phyloP scores from a whole-genome alignment of 192 early-diverging fungal genomes.

The Coemansia sp. region DNA sequence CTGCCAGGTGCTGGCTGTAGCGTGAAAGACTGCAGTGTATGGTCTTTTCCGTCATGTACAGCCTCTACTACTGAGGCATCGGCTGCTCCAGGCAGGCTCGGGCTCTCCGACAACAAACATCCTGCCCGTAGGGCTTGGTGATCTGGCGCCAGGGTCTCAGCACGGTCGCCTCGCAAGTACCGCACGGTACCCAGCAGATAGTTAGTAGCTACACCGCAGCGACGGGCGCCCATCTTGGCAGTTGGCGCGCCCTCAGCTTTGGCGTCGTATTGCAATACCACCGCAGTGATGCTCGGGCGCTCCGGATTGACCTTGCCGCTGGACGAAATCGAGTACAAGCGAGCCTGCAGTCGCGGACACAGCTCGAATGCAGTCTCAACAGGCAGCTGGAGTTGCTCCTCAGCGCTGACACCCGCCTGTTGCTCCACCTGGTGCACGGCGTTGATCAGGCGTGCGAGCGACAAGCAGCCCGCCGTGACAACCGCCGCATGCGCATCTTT shows the following conservation, averaged over 20 bases:
- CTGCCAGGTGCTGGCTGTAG: constrained; percentile 26
- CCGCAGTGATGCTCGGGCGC: constrained; percentile 83
- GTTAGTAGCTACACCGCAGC: constrained; percentile 88
- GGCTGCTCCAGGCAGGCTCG: constrained; percentile 4
- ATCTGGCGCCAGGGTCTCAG: constrained; percentile 11
- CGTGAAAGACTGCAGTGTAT: constrained; percentile 41
- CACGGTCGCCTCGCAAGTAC: constrained; percentile 38
- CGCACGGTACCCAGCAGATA: constrained; percentile 76
- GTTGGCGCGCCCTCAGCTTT: constrained; percentile 14
- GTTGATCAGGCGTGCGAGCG: constrained; percentile 75
- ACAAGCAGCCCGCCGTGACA: constrained; percentile 67
- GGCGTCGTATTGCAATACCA: constrained; percentile 78
- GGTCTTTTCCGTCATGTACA: constrained; percentile 18
- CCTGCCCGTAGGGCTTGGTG: constrained; percentile 14
- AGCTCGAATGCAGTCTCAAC: constrained; percentile 82
- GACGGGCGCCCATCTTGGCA: constrained; percentile 49
- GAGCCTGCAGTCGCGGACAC: constrained; percentile 78
- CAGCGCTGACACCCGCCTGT: constrained; percentile 2
- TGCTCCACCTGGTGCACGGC: constrained; percentile 61
- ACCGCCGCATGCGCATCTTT: constrained; percentile 68
- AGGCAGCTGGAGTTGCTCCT: constrained; percentile 66
- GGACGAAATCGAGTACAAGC: constrained; percentile 98
- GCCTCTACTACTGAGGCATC: constrained; percentile 31
- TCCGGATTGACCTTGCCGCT: constrained; percentile 77
- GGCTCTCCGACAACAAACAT: constrained; percentile 15